phyloP scores from a whole-genome alignment of 345 rosid genomes.

The Populus euphratica region DNA sequence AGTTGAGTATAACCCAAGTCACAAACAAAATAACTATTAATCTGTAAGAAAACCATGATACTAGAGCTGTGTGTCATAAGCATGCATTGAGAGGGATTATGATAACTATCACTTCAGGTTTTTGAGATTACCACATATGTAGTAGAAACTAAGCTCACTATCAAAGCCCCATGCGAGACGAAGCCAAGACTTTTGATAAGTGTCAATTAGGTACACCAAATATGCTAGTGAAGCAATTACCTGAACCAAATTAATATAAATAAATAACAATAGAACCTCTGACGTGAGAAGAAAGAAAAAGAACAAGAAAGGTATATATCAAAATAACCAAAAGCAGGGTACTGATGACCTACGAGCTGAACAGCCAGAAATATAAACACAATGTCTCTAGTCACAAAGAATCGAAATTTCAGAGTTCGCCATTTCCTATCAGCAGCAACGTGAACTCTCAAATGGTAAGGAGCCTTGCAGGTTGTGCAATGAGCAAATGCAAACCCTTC shows the following conservation, averaged over 20 bases:
- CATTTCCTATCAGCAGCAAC: slow-evolving; percentile 94
- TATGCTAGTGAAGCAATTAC: slow-evolving; percentile 87
- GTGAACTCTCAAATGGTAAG: slow-evolving; percentile 96
- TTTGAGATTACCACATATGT: slow-evolving; percentile 80
- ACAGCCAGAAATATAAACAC: slow-evolving; percentile 83
- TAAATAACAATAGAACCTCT: background rate
- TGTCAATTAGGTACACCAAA: slow-evolving; percentile 75
- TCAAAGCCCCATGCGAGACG: slow-evolving; percentile 92
- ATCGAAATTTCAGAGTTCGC: slow-evolving; percentile 91
- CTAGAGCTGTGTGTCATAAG: background rate
- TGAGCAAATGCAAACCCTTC: slow-evolving; percentile 99
- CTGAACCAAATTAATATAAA: slow-evolving; percentile 37
- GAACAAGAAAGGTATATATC: background rate
- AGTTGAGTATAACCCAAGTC: background rate
- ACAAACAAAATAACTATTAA: background rate
- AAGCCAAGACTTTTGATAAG: slow-evolving; percentile 75
- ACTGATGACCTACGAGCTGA: slow-evolving; percentile 67
- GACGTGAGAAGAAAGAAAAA: background rate
- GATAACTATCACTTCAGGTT: slow-evolving; percentile 12
- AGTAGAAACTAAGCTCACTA: slow-evolving; percentile 79
- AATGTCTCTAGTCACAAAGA: slow-evolving; percentile 97
- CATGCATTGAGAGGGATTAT: slow-evolving; percentile 1
- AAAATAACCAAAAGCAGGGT: background rate
- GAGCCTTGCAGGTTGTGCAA: slow-evolving; percentile 98
- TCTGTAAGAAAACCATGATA: background rate